Evolutionary conservation across 2,329 filamentous ascomycete species (phyloP).

Genomic region (Claviceps digitariae): DNA sequence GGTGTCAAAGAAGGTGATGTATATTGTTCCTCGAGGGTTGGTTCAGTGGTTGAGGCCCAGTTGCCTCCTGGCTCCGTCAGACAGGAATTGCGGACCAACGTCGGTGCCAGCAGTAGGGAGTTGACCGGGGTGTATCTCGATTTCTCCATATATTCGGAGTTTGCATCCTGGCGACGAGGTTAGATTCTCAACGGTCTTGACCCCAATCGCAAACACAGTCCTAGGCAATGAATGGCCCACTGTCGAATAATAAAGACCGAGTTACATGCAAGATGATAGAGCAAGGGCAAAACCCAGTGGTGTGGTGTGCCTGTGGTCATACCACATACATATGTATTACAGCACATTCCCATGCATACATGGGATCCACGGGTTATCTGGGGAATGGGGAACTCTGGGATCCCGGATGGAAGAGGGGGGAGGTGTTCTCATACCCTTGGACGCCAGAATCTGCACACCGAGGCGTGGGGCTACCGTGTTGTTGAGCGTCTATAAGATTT

Average conservation of each 20-base stretch:
- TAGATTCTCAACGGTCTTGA: no score
- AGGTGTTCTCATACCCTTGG: background rate
- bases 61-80: background rate
- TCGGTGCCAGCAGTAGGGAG: background rate
- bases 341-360: background rate
- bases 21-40: slow-evolving; percentile 7
- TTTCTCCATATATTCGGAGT: slow-evolving; percentile 5
- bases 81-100: slow-evolving; percentile 3
- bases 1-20: slow-evolving; percentile 12
- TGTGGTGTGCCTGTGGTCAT: slow-evolving; percentile 8
- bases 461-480: background rate
- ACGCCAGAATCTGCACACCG: background rate
- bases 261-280: background rate
- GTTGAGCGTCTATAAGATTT: background rate
- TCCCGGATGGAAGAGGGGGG: background rate
- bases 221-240: background rate
- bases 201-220: background rate
- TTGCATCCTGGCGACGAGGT: background rate
- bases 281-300: slow-evolving; percentile 5
- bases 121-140: slow-evolving; percentile 4
- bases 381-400: slow-evolving; percentile 6
- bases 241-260: background rate
- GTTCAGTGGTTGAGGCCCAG: slow-evolving; percentile 1
- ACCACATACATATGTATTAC: background rate
- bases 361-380: slow-evolving; percentile 7